These are phyloP conservation scores for Rosa hybrid DNA, from an alignment of 331 rosid genomes.

Conservation along the genomic window DNA sequence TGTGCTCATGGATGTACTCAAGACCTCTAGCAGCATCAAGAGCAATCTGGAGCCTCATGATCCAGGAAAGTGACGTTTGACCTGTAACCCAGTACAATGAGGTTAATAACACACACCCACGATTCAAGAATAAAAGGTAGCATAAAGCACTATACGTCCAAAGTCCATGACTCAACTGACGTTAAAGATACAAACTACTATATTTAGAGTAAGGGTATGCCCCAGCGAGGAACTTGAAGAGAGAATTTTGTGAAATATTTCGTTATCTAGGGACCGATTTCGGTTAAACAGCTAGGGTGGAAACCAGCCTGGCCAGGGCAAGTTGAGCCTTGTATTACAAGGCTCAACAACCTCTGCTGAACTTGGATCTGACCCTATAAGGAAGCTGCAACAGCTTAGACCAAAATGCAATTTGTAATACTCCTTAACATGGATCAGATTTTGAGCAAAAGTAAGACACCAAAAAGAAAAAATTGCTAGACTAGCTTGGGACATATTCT, in stretches of 20 bases:
- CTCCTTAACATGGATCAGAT: not conserved
- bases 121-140: conserved; percentile 17
- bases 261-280: not conserved
- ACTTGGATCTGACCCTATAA: not conserved
- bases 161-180: conserved; percentile 12
- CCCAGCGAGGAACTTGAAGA: not conserved
- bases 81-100: conserved; percentile 48
- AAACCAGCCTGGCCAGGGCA: not conserved
- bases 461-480: not conserved
- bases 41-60: conserved; percentile 89
- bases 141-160: conserved; percentile 10
- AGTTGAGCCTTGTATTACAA: not conserved
- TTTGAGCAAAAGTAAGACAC: not conserved
- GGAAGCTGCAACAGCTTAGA: not conserved
- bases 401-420: not conserved
- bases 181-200: not conserved
- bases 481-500: conserved; percentile 8
- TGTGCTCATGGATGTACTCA: conserved; percentile 98
- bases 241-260: not conserved
- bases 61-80: conserved; percentile 93
- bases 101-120: conserved; percentile 9
- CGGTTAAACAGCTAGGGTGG: not conserved
- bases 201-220: not conserved
- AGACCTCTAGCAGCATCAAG: conserved; percentile 97
- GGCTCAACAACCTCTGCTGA: not conserved